Evolutionary conservation across 2,329 filamentous ascomycete genomes (phyloP).

Genomic region (Colletotrichum agaves): DNA sequence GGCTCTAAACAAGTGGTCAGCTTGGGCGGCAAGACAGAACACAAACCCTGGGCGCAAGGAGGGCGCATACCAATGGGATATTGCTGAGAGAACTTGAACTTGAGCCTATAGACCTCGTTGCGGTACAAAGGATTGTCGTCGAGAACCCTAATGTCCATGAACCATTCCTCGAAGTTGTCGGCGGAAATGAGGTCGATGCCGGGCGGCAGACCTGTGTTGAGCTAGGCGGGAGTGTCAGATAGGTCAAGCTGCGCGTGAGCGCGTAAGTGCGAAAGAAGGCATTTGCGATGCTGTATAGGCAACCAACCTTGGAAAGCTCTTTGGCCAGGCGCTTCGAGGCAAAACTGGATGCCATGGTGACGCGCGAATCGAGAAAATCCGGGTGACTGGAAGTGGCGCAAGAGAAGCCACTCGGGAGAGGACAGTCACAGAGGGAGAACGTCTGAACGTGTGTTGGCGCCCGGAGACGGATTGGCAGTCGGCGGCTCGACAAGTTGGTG

Average conservation of each 20-base stretch:
- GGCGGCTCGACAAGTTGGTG: slow-evolving; percentile 14
- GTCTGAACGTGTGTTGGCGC: not conserved
- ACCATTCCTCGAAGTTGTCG: slow-evolving; percentile 89
- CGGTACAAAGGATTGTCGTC: slow-evolving; percentile 91
- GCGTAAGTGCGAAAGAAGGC: not conserved
- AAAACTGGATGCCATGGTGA: slow-evolving; percentile 55
- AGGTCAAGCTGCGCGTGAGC: not conserved
- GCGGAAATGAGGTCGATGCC: slow-evolving; percentile 83
- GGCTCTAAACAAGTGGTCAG: slow-evolving; percentile 70
- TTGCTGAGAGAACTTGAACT: slow-evolving; percentile 83
- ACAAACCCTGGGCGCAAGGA: slow-evolving; percentile 2
- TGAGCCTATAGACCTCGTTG: slow-evolving; percentile 82
- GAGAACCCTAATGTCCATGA: slow-evolving; percentile 89
- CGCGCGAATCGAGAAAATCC: not conserved
- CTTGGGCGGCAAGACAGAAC: not conserved
- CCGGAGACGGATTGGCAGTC: not conserved
- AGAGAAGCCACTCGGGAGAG: slow-evolving; percentile 2
- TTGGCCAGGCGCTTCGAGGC: slow-evolving; percentile 69
- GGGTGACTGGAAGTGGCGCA: not conserved
- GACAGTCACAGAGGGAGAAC: not conserved
- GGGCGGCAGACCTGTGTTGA: slow-evolving; percentile 65
- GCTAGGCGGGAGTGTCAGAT: slow-evolving; percentile 28
- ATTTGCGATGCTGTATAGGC: not conserved
- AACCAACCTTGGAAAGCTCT: slow-evolving; percentile 66
- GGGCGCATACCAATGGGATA: slow-evolving; percentile 85